Evolutionary conservation across 2,329 filamentous ascomycete species (phyloP), one percentile per base, ranked within the genome.

Genomic region (Hypomyces perniciosus): DNA sequence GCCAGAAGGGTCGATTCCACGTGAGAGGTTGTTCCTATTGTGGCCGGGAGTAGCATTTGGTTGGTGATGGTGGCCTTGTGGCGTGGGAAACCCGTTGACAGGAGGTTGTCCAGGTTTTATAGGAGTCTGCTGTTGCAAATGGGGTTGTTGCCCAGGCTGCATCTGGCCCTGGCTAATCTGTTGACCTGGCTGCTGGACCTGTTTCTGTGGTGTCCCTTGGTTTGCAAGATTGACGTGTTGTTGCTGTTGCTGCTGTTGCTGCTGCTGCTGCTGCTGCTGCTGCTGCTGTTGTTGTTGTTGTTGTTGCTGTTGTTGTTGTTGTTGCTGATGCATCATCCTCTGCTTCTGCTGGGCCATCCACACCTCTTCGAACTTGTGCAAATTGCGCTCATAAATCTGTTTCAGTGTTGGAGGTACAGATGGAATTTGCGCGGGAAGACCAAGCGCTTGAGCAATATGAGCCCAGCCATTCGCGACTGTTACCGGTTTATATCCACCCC

Each of bases 401-500:
- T 84, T 82, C 58, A 96, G 67, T 58, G 93, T 84, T 52, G 80
- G 78, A 2, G 82, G 76, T 0, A 88, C 89, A 8, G 75, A 79
- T 1, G 84, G 85, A 49, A 80, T 71, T 56, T 88, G 85, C 47
- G 77, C 75, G 0, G 78, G 78, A 44, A 89, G 81, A 4, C 79
- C 77, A 44, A 90, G 66, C 30, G 78, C 72, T 51, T 82, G 79
- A 1, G 88, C 84, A 49, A 96, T 75, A 45, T 83, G 78, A 1
- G 76, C 74, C 93, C 93, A 97, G 51, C 78, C 76, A 56, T 89
- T 88, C 27, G 75, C 74, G 27, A 79, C 77, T 0, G 82, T 85
- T 3, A 95, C 82, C 54, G 78, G 81, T 59, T 86, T 87, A 50
- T 86, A 93, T 5, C 90, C 90, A 27, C 88, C 88, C 60, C 87